Conservation (phyloP, 345 rosid genomes). For the Kandelia obovata region DNA sequence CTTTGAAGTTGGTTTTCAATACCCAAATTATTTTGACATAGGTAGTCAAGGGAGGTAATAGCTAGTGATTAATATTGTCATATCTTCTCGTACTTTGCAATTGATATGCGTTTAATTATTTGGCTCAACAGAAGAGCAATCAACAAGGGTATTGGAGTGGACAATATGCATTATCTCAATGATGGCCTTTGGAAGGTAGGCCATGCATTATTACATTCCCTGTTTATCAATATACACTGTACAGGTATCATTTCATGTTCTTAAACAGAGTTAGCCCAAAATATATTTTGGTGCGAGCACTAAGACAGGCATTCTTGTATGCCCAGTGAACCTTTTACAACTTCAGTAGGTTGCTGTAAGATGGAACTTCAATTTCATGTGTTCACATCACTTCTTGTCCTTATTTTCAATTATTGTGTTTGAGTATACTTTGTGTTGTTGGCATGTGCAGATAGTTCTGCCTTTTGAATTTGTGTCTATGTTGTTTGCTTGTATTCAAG, state of each 20-base stretch:
- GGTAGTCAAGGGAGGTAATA: not conserved
- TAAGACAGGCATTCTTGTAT: not conserved
- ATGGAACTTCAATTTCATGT: not conserved
- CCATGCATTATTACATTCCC: not conserved
- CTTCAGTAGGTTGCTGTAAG: not conserved
- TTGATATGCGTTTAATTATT: not conserved
- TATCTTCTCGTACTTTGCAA: not conserved
- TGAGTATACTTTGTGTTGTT: too few species aligned
- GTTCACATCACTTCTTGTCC: not conserved
- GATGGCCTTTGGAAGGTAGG: constrained; percentile 99
- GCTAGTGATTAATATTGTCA: not conserved
- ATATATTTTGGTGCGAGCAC: not conserved
- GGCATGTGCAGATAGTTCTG: too few species aligned
- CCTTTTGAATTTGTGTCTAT: too few species aligned
- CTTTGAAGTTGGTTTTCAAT: too few species aligned
- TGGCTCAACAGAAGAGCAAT: constrained; percentile 55
- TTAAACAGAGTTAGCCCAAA: not conserved
- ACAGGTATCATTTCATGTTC: not conserved
- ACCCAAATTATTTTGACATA: too few species aligned
- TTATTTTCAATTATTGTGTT: not conserved
- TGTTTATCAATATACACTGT: not conserved
- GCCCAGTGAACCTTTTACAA: not conserved
- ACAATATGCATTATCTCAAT: constrained; percentile 96
- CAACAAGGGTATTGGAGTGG: constrained; percentile 98
- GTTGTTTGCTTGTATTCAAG: not conserved